Evolutionary conservation across 2,329 filamentous ascomycete genomes (phyloP).

Genomic region (Arthrobotrys conoides): DNA sequence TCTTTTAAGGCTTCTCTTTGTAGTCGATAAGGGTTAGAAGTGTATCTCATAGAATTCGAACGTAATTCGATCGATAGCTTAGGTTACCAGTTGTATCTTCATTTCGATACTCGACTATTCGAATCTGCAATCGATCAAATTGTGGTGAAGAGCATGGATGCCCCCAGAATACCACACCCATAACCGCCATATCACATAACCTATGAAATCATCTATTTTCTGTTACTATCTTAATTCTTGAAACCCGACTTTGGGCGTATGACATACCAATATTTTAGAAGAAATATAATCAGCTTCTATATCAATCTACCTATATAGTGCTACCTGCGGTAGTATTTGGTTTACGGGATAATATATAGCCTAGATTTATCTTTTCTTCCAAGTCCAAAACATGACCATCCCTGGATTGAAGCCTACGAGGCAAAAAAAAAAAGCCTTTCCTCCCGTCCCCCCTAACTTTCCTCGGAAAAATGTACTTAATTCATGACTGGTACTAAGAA

Average conservation of each 20-base stretch:
- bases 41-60: too few species aligned
- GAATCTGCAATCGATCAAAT: constrained; percentile 1
- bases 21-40: too few species aligned
- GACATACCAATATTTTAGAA: too few species aligned
- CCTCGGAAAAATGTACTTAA: background rate
- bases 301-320: too few species aligned
- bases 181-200: background rate
- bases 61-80: too few species aligned
- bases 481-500: background rate
- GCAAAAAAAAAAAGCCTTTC: background rate
- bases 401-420: constrained; percentile 20
- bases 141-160: background rate
- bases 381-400: constrained; percentile 5
- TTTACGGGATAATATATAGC: too few species aligned
- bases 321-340: too few species aligned
- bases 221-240: background rate
- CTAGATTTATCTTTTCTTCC: too few species aligned
- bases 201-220: background rate
- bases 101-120: background rate
- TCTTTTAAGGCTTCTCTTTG: too few species aligned
- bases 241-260: too few species aligned
- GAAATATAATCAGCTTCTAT: too few species aligned
- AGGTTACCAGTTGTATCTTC: too few species aligned
- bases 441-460: background rate
- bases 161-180: background rate